A percentile compares a stretch with the other conserved stretches of the same genome.
These are phyloP conservation scores for Colletotrichum magnum DNA, from an alignment of 2,329 filamentous ascomycete genomes.

Conservation along the genomic window DNA sequence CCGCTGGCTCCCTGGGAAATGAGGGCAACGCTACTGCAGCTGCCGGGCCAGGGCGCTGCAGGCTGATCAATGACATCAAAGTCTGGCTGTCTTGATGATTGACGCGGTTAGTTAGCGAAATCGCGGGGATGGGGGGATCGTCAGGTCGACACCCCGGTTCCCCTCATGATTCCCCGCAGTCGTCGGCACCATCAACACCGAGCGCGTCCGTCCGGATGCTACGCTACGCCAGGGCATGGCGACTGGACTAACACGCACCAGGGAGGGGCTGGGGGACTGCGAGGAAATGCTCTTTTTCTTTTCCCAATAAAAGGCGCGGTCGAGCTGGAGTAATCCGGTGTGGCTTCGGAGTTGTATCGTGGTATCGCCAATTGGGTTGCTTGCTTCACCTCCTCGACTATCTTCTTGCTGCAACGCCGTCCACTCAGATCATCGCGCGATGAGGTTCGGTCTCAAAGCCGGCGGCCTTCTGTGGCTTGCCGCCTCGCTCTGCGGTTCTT, in stretches of 20 bases:
- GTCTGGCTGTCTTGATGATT: constrained; percentile 26
- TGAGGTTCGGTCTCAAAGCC: constrained; percentile 34
- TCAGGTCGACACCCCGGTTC: constrained; percentile 18
- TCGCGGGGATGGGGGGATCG: constrained; percentile 30
- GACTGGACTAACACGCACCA: neutral
- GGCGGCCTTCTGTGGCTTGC: constrained; percentile 36
- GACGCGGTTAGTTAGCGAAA: constrained; percentile 36
- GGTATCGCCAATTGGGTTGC: constrained; percentile 25
- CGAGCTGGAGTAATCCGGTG: neutral
- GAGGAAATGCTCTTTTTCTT: neutral
- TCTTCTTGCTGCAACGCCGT: neutral
- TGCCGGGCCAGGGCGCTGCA: neutral
- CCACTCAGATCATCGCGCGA: constrained; percentile 7
- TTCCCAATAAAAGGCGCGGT: neutral
- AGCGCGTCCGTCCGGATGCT: constrained; percentile 34
- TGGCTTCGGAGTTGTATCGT: neutral
- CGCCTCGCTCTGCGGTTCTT: constrained; percentile 28
- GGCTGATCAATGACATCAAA: constrained; percentile 23
- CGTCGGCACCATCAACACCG: constrained; percentile 39
- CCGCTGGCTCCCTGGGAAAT: constrained; percentile 6
- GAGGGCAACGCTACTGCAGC: constrained; percentile 14
- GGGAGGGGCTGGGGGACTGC: neutral
- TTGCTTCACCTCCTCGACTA: neutral
- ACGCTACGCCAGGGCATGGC: constrained; percentile 10
- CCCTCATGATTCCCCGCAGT: constrained; percentile 39